A percentile compares a stretch with the other conserved stretches of the same genome.
These are phyloP conservation scores for Fusarium sp. DNA, from an alignment of 2,329 filamentous ascomycete species.

Conservation along the genomic window DNA sequence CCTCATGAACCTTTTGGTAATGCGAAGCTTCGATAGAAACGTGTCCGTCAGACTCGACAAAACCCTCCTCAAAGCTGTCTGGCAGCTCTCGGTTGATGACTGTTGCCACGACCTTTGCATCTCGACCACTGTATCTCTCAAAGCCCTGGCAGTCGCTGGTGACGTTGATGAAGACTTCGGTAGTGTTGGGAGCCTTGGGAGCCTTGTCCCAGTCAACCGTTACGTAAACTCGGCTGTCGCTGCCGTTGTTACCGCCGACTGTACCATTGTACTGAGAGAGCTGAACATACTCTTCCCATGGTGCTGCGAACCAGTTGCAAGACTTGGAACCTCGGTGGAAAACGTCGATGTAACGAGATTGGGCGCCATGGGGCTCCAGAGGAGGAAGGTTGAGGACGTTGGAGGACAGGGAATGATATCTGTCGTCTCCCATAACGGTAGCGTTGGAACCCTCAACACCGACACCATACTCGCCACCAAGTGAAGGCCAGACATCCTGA, in stretches of 20 bases:
- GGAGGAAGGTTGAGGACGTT: constrained; percentile 49
- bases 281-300: constrained; percentile 50
- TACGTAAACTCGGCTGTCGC: constrained; percentile 47
- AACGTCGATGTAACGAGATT: constrained; percentile 50
- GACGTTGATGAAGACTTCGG: constrained; percentile 64
- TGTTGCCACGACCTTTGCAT: constrained; percentile 64
- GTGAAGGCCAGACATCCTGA: constrained; percentile 67
- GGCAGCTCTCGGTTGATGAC: constrained; percentile 63
- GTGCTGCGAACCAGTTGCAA: constrained; percentile 47
- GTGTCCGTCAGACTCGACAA: constrained; percentile 70
- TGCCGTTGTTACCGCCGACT: constrained; percentile 47
- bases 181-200: constrained; percentile 54
- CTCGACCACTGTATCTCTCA: constrained; percentile 53
- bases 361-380: constrained; percentile 48
- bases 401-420: constrained; percentile 64
- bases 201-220: constrained; percentile 52
- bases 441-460: constrained; percentile 50
- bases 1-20: constrained; percentile 56
- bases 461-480: constrained; percentile 51
- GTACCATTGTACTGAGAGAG: constrained; percentile 47
- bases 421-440: constrained; percentile 53
- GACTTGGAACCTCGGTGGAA: constrained; percentile 50
- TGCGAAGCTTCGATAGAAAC: constrained; percentile 67
- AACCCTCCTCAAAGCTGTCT: constrained; percentile 64
- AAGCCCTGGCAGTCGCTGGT: constrained; percentile 58